Evolutionary conservation across 2,329 filamentous ascomycete species (phyloP), one percentile per base, ranked within the genome.

Genomic region (Samsoniella hepiali): DNA sequence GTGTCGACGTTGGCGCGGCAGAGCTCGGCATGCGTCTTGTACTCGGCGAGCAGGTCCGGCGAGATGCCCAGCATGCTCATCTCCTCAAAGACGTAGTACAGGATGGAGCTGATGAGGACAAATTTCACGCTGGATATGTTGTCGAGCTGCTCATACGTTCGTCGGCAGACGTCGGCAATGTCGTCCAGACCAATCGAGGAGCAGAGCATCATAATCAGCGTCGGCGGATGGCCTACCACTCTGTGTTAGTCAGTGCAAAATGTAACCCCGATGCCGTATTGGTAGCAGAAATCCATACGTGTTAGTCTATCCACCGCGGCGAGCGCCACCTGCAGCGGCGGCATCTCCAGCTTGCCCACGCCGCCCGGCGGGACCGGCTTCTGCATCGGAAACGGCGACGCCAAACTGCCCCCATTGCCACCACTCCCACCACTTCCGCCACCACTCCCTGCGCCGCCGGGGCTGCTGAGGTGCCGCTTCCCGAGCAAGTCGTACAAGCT

Each of bases 401-500:
- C 36, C 54, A 78, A 74, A 6, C 17, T 13, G 5, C 31, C 34
- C 1, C n/a, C 60, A 3, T 5, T 34, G 13, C 36, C 36, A 15
- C 32, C 29, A 22, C 22, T 22, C 22, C 22, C 22, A 22, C 22
- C 22, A 22, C 22, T 22, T 22, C 22, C 22, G 22, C 22, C 22
- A 22, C 22, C 22, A 22, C 22, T 22, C 22, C 22, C 22, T 22
- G 22, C 22, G 9, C 13, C 47, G 27, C 32, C 51, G 17, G 60
- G 60, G 15, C 44, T 62, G 11, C 27, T 36, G 9, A 49, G 51
- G 63, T 80, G 79, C 66, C 83, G 81, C 72, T 84, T 77, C 58
- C 78, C 73, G 53, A 84, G 81, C 31, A 86, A 79, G 64, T 83
- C 81, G 58, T 80, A 78, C 11, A 86, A 74, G 27, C 80, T 81